Evolutionary conservation across 2,329 filamentous ascomycete species (phyloP).

Genomic region (Phyllosticta capitalensis): DNA sequence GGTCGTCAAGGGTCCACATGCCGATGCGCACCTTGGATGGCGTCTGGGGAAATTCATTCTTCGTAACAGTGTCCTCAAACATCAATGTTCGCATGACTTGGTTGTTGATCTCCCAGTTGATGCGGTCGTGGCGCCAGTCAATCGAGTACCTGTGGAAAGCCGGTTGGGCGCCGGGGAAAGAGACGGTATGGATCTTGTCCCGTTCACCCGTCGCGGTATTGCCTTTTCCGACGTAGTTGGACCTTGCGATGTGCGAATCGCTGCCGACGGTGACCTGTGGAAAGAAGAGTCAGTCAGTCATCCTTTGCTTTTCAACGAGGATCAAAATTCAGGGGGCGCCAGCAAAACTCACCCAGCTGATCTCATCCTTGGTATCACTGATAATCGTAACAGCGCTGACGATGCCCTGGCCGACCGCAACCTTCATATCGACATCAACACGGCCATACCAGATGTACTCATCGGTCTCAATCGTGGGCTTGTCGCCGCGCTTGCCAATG

Average conservation of each 20-base stretch:
- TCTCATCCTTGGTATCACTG: not conserved
- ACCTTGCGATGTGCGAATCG: not conserved
- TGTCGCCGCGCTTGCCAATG: not conserved
- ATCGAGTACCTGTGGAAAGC: not conserved
- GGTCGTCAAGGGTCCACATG: too few relatives aligned
- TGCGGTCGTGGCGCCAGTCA: slow-evolving; percentile 40
- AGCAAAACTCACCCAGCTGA: not conserved
- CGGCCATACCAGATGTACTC: not conserved
- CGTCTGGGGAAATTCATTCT: slow-evolving; percentile 17
- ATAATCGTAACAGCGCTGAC: not conserved
- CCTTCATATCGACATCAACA: not conserved
- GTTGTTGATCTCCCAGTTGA: slow-evolving; percentile 66
- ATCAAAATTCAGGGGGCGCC: not conserved
- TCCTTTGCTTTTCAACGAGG: not conserved
- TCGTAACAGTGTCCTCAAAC: slow-evolving; percentile 46
- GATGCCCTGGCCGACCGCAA: not conserved
- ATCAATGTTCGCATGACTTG: slow-evolving; percentile 53
- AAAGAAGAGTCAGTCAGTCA: not conserved
- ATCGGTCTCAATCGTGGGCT: not conserved
- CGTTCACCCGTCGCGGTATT: not conserved
- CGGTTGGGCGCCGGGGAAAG: not conserved
- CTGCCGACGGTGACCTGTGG: not conserved
- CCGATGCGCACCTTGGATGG: not conserved
- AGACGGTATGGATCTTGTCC: not conserved
- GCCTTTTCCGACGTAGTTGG: not conserved